Evolutionary conservation across 306 rosid genomes (phyloP).

Genomic region (Glycine soja): DNA sequence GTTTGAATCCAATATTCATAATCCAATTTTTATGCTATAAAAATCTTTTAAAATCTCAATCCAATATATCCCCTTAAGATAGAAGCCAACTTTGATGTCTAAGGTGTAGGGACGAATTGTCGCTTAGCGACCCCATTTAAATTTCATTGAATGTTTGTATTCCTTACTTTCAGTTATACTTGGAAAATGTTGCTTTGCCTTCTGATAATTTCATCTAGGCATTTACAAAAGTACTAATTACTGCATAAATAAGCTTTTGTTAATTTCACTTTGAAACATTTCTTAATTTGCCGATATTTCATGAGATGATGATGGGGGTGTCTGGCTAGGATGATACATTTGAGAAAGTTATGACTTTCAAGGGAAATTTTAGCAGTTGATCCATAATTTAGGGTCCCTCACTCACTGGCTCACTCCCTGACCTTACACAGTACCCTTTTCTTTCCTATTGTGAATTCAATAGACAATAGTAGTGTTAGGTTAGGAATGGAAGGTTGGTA

Average conservation of each 20-base stretch:
- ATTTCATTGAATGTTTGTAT: not conserved
- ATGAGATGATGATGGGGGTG: not conserved
- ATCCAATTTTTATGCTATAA: too few relatives aligned
- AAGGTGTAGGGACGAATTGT: too few relatives aligned
- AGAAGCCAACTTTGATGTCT: too few relatives aligned
- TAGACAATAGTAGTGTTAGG: too few relatives aligned
- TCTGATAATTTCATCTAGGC: not conserved
- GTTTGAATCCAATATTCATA: too few relatives aligned
- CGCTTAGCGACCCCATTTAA: not conserved
- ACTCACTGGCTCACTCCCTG: too few relatives aligned
- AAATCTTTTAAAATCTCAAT: too few relatives aligned
- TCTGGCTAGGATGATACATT: not conserved
- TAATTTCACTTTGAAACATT: not conserved
- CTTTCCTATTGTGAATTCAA: too few relatives aligned
- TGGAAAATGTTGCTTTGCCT: not conserved
- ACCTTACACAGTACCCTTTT: too few relatives aligned
- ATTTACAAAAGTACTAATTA: constrained; percentile 31
- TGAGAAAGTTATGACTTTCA: constrained; percentile 33
- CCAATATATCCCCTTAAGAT: too few relatives aligned
- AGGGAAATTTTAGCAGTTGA: constrained; percentile 39
- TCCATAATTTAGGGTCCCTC: too few relatives aligned
- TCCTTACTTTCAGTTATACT: constrained; percentile 19
- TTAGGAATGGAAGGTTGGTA: too few relatives aligned
- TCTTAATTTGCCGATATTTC: not conserved
- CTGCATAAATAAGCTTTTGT: not conserved